These are phyloP conservation scores for Penicillium sp. DNA, from an alignment of 2,329 filamentous ascomycete species.

Conservation along the genomic window DNA sequence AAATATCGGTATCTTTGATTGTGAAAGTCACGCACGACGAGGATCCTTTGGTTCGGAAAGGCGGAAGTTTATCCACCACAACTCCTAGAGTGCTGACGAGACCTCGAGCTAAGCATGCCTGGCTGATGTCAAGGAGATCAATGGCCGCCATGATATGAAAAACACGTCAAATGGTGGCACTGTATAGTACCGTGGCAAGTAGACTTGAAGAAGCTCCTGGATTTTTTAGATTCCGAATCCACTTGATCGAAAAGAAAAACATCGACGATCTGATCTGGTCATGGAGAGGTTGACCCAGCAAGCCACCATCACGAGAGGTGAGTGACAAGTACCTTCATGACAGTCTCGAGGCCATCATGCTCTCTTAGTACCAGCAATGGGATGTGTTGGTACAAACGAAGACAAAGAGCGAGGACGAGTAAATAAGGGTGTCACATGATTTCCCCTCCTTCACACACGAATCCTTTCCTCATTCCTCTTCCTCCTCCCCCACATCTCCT, in stretches of 20 bases:
- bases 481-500: constrained; percentile 18
- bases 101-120: constrained; percentile 35
- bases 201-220: too few relatives aligned
- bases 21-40: constrained; percentile 59
- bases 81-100: constrained; percentile 62
- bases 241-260: too few relatives aligned
- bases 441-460: constrained; percentile 24
- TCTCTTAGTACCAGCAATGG: background rate
- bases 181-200: too few relatives aligned
- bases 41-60: constrained; percentile 46
- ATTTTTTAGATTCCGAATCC: too few relatives aligned
- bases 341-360: too few relatives aligned
- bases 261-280: too few relatives aligned
- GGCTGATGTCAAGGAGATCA: constrained; percentile 45
- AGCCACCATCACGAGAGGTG: too few relatives aligned
- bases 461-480: constrained; percentile 21
- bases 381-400: background rate
- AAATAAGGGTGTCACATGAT: constrained; percentile 21
- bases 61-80: constrained; percentile 58
- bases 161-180: too few relatives aligned
- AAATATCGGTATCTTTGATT: constrained; percentile 53
- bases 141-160: constrained; percentile 13
- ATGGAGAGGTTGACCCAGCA: too few relatives aligned
- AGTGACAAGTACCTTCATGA: too few relatives aligned
- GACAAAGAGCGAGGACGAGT: constrained; percentile 2